Base-by-base conservation (phyloP, 805 yeast species). In the Jamesozyma spencerorum region DNA sequence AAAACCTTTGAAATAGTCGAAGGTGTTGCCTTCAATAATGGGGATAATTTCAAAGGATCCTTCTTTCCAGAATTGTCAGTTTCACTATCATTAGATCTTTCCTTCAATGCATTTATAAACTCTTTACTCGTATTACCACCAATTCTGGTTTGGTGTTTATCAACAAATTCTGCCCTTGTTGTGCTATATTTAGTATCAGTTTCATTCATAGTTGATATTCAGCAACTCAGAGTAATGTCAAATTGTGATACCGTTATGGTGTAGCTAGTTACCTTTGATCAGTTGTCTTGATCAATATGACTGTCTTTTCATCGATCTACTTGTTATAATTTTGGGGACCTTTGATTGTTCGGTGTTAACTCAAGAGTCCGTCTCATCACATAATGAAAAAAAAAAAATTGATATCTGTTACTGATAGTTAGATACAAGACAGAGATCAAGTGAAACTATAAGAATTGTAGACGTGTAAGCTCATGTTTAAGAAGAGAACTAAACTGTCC, bases 1-100 rank as follows among this genome's bases (percentile, higher is more conserved):
- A 90, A 69, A 2, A 92, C 85, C 51, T 85, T 83, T 24, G 95
- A 80, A 12, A 90, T 85, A 1, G 87, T 76, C 2, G 96, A 92
- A 2, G 97, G 97, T 0, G 98, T 92, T 1, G 86, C 77, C 1
- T 86, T 77, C 30, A 86, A 71, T 48, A 92, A 70, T 1, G 97
- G 95, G 4, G 95, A 83, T 3, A 87, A 69, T 46, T 41, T 44
- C 8, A 34, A 36, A 12, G 18, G 29, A 10, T 20, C 35, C n/a
- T 24, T 15, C 17, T 31, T 34, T 5, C 36, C 40, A 14, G 32
- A 29, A 14, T 45, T 48, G 15, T 38, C 39, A 26, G 34, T 30
- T 13, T 42, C 34, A 13, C 42, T 41, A 18, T 32, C 36, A 12
- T 39, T 24, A 2, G 32, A 24, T 12, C 35, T 37, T 8, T 34